Evolutionary conservation across 768 basidiomycete species (phyloP).

Genomic region (Phylloporus arenicola): DNA sequence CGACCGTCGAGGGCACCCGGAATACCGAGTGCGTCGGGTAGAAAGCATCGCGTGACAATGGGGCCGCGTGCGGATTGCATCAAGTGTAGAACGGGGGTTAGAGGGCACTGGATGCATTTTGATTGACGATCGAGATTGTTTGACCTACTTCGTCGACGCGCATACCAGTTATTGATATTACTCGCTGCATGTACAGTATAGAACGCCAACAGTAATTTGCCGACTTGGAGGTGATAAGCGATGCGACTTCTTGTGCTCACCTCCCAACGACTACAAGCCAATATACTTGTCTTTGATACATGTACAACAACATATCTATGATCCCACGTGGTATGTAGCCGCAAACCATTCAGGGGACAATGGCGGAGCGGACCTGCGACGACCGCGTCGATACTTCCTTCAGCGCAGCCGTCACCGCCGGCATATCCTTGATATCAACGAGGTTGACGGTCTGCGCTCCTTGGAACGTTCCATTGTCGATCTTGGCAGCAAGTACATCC

Average conservation of each 20-base stretch:
- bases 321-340: too few relatives aligned
- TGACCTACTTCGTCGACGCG: not conserved
- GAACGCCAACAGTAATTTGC: not conserved
- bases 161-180: constrained; percentile 5
- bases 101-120: constrained; percentile 71
- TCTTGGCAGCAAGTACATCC: constrained; percentile 27
- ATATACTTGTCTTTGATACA: not conserved
- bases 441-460: constrained; percentile 24
- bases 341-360: constrained; percentile 18
- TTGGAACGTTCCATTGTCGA: constrained; percentile 24
- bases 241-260: too few relatives aligned
- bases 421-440: constrained; percentile 19
- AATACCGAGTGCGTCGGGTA: constrained; percentile 14
- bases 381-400: constrained; percentile 24
- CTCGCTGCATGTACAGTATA: constrained; percentile 2
- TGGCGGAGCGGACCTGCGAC: constrained; percentile 25
- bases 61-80: constrained; percentile 65
- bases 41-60: constrained; percentile 58
- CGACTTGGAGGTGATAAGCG: too few relatives aligned
- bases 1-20: constrained; percentile 11
- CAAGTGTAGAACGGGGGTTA: constrained; percentile 58
- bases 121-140: constrained; percentile 29
- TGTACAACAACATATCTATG: not conserved
- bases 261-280: too few relatives aligned
- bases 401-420: constrained; percentile 18